phyloP scores from a whole-genome alignment of 192 early-diverging fungal species.

The Lobulomyces angularis region DNA sequence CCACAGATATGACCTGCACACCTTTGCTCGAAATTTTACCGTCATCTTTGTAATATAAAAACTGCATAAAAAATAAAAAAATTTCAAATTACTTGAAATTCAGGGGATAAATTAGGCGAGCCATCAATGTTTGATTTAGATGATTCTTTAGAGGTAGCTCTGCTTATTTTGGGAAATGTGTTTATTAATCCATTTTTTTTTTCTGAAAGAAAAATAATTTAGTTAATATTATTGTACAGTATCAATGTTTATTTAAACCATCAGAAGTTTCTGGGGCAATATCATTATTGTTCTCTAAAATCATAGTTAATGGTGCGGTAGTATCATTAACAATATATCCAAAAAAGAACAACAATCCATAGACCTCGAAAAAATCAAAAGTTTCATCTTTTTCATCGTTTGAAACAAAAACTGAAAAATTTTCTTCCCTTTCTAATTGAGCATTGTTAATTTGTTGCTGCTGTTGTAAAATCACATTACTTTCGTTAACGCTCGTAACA shows the following conservation, averaged over 20 bases:
- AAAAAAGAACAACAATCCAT: slow-evolving; percentile 74
- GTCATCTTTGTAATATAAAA: slow-evolving; percentile 36
- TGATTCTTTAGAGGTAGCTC: no score
- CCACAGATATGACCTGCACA: slow-evolving; percentile 81
- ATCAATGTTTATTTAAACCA: no score
- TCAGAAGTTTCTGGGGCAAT: no score
- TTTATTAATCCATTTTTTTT: no score
- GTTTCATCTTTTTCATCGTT: slow-evolving; percentile 41
- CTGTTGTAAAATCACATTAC: not conserved
- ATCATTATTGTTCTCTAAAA: not conserved
- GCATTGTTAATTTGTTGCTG: slow-evolving; percentile 3
- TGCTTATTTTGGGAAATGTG: no score
- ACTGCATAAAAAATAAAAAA: slow-evolving; percentile 3
- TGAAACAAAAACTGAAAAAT: slow-evolving; percentile 14
- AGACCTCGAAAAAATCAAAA: slow-evolving; percentile 61
- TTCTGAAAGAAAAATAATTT: no score
- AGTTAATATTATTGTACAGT: no score
- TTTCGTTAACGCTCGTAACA: slow-evolving; percentile 1
- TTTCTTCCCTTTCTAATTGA: slow-evolving; percentile 17
- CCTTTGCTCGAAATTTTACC: slow-evolving; percentile 67
- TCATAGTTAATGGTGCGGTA: not conserved
- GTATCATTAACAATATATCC: slow-evolving; percentile 37
- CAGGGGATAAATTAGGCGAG: slow-evolving; percentile 7
- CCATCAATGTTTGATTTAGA: no score
- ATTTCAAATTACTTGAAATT: slow-evolving; percentile 13